These are phyloP conservation scores for Exophiala viscosa DNA, from an alignment of 2,329 filamentous ascomycete species.

Conservation along the genomic window DNA sequence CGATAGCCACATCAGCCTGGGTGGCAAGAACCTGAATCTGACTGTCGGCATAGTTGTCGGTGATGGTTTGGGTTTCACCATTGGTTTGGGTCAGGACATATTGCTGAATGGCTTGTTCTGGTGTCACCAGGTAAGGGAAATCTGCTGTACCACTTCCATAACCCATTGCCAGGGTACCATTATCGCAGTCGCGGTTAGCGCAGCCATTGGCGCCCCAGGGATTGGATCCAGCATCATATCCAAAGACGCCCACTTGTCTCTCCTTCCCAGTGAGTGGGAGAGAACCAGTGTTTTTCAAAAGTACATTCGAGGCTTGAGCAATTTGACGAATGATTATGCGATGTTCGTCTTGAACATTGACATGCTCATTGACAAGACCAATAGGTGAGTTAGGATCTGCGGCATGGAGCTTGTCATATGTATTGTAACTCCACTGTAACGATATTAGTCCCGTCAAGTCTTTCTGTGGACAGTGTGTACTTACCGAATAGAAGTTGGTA, in stretches of 20 bases:
- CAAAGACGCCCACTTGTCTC: slow-evolving; percentile 71
- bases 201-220: slow-evolving; percentile 75
- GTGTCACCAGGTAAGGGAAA: slow-evolving; percentile 62
- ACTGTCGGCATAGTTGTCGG: slow-evolving; percentile 54
- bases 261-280: slow-evolving; percentile 74
- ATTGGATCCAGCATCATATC: slow-evolving; percentile 77
- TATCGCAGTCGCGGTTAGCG: slow-evolving; percentile 60
- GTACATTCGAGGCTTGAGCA: slow-evolving; percentile 74
- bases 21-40: slow-evolving; percentile 51
- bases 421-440: slow-evolving; percentile 69
- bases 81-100: slow-evolving; percentile 61
- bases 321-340: slow-evolving; percentile 68
- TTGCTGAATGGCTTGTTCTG: slow-evolving; percentile 62
- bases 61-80: slow-evolving; percentile 60
- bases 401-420: slow-evolving; percentile 65
- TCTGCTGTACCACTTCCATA: slow-evolving; percentile 60
- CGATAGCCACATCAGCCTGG: slow-evolving; percentile 60
- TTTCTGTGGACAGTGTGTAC: neutral
- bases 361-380: slow-evolving; percentile 65
- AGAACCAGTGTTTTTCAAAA: slow-evolving; percentile 77
- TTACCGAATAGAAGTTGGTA: slow-evolving; percentile 67
- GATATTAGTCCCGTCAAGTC: slow-evolving; percentile 2
- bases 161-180: slow-evolving; percentile 61
- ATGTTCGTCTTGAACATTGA: slow-evolving; percentile 79
- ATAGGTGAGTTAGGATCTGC: slow-evolving; percentile 37